These are phyloP conservation scores for Diaporthe vaccinii DNA, from an alignment of 2,329 filamentous ascomycete species.

Conservation along the genomic window DNA sequence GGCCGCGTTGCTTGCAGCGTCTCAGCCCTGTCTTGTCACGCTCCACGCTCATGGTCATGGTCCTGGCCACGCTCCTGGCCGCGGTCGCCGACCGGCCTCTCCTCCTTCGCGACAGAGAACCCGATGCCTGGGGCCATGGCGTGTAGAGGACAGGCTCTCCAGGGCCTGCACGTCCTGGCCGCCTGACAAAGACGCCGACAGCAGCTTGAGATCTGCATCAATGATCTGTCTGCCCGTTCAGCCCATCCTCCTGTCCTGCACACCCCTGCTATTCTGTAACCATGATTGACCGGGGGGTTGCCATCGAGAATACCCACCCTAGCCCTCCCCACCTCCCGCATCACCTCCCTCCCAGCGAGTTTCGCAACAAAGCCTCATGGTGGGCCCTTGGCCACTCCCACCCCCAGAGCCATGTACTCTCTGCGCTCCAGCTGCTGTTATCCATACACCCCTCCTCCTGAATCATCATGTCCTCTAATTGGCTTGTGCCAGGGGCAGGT, in stretches of 20 bases:
- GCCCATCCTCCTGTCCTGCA: constrained; percentile 41
- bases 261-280: constrained; percentile 38
- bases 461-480: constrained; percentile 51
- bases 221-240: constrained; percentile 44
- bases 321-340: constrained; percentile 43
- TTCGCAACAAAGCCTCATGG: constrained; percentile 44
- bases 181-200: constrained; percentile 44
- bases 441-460: constrained; percentile 40
- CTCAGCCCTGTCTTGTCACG: constrained; percentile 28
- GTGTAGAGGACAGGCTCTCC: constrained; percentile 18
- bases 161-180: constrained; percentile 18
- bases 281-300: constrained; percentile 29
- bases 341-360: constrained; percentile 42
- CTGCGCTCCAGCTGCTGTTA: constrained; percentile 24
- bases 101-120: constrained; percentile 22
- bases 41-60: constrained; percentile 21
- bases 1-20: constrained; percentile 21
- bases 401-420: constrained; percentile 35
- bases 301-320: constrained; percentile 35
- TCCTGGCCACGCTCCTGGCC: not conserved
- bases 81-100: constrained; percentile 19
- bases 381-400: constrained; percentile 39
- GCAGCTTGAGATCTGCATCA: constrained; percentile 46
- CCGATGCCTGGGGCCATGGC: constrained; percentile 5
- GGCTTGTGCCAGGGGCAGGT: constrained; percentile 53